Evolutionary conservation across 345 rosid species (phyloP).

Genomic region (Heritiera littoralis): DNA sequence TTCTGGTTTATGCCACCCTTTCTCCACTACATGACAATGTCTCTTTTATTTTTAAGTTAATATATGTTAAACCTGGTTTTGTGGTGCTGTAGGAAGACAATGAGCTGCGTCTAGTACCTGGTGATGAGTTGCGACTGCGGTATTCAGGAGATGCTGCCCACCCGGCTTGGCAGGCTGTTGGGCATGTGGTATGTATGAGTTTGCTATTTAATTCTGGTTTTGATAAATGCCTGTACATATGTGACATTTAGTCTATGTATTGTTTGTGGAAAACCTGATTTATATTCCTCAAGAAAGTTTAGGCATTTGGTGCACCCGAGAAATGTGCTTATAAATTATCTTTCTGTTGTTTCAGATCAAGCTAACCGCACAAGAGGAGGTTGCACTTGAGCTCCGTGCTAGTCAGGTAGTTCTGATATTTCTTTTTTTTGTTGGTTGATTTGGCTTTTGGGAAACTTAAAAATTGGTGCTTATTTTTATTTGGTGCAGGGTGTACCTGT

Average conservation of each 20-base stretch:
- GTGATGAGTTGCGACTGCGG: slow-evolving; percentile 91
- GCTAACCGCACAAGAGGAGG: slow-evolving; percentile 96
- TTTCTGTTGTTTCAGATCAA: slow-evolving; percentile 60
- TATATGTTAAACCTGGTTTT: slow-evolving; percentile 26
- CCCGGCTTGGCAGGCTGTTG: slow-evolving; percentile 99
- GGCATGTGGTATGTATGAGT: slow-evolving; percentile 79
- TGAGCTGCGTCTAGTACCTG: slow-evolving; percentile 92
- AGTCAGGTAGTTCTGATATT: slow-evolving; percentile 64
- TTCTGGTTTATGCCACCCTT: not conserved
- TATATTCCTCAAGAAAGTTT: not conserved
- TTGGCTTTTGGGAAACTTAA: slow-evolving; percentile 10
- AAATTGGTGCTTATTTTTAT: slow-evolving; percentile 10
- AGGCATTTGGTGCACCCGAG: not conserved
- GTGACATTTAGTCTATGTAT: not conserved
- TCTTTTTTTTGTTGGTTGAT: not conserved
- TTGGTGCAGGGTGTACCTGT: slow-evolving; percentile 82
- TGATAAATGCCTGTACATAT: not conserved
- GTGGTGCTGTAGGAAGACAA: slow-evolving; percentile 77
- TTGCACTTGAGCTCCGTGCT: slow-evolving; percentile 98
- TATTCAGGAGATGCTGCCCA: slow-evolving; percentile 97
- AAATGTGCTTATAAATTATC: not conserved
- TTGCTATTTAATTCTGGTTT: slow-evolving; percentile 10
- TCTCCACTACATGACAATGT: not conserved
- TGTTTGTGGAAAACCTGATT: slow-evolving; percentile 1
- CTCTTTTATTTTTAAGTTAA: slow-evolving; percentile 21